Evolutionary conservation across 208 protist genomes (phyloP).

Genomic region (Polymyxa betae): DNA sequence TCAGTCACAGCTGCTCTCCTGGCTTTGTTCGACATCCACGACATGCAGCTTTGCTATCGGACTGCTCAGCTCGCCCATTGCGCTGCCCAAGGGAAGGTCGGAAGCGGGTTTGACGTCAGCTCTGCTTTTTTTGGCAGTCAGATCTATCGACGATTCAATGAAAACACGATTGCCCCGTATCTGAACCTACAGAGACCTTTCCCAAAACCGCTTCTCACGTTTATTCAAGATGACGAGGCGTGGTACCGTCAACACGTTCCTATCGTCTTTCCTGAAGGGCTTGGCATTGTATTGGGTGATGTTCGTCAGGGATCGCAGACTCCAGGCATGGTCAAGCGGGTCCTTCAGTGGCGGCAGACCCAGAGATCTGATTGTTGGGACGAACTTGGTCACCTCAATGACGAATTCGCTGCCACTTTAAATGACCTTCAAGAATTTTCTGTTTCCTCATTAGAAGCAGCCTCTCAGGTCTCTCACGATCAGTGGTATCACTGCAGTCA

Average conservation of each 20-base stretch:
- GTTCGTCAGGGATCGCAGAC: background rate
- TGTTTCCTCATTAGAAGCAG: background rate
- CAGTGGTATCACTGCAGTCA: background rate
- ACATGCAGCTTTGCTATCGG: background rate
- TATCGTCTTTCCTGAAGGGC: background rate
- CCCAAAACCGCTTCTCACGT: background rate
- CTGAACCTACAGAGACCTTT: background rate
- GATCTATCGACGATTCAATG: background rate
- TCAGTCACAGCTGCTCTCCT: background rate
- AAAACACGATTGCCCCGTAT: background rate
- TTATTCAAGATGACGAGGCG: background rate
- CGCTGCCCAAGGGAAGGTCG: conserved; percentile 32
- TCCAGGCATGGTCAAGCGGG: conserved; percentile 1
- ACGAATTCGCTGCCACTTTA: background rate
- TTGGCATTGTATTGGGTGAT: conserved; percentile 26
- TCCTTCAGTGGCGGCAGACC: background rate
- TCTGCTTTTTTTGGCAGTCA: conserved; percentile 43
- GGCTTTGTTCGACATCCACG: background rate
- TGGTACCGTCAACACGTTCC: background rate
- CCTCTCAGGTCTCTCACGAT: background rate
- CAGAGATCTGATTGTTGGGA: background rate
- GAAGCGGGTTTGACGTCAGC: conserved; percentile 50
- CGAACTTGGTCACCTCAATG: background rate
- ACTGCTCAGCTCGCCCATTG: conserved; percentile 5
- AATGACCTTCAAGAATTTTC: background rate